These are phyloP conservation scores for Gossypium ekmanianum DNA, from an alignment of 345 rosid species.

Conservation along the genomic window DNA sequence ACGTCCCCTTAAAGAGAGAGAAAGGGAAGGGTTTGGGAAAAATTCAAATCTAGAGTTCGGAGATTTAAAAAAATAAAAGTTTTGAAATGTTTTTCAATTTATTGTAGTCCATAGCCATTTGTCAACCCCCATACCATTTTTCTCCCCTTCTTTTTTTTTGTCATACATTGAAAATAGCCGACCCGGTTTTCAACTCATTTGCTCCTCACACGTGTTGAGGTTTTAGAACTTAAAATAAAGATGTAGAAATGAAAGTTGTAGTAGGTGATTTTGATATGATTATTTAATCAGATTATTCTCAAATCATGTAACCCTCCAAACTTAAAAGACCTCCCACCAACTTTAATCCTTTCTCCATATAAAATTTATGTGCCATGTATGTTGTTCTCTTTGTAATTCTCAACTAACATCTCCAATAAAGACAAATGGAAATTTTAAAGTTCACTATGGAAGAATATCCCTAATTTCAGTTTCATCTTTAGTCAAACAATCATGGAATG, in stretches of 20 bases:
- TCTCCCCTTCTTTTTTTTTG: no score
- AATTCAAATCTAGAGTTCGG: no score
- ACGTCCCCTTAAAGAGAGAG: no score
- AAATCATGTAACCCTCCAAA: constrained; percentile 6
- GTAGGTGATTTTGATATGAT: not conserved
- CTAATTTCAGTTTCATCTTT: not conserved
- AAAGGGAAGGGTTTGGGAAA: no score
- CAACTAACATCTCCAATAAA: not conserved
- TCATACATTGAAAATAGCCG: no score
- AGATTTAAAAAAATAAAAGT: no score
- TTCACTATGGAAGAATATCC: constrained; percentile 3
- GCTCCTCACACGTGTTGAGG: not conserved
- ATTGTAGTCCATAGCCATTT: no score
- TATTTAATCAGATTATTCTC: not conserved
- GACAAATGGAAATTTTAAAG: not conserved
- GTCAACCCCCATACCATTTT: no score
- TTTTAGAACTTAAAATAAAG: not conserved
- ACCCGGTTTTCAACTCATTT: no score
- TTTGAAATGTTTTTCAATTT: no score
- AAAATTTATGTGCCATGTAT: not conserved
- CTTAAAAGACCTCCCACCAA: not conserved
- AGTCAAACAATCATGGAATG: not conserved
- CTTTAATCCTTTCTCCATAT: not conserved
- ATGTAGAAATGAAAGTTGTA: not conserved
- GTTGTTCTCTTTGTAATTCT: not conserved